Base-by-base conservation (phyloP, 805 yeast species). In the Limtongozyma cylindracea region DNA sequence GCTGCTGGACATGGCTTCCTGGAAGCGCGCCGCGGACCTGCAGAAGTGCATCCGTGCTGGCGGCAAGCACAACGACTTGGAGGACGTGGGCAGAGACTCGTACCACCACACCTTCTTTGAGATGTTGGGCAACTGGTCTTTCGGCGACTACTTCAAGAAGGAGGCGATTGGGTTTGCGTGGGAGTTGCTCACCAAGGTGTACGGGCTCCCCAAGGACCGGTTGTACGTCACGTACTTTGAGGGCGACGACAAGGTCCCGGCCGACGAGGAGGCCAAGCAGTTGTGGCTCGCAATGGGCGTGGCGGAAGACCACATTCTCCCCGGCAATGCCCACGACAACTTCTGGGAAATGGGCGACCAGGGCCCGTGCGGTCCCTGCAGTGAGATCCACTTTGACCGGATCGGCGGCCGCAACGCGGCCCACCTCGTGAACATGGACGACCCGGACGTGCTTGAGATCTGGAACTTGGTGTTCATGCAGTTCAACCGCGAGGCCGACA, bases 301-400 rank as follows among this genome's bases (percentile, higher is more conserved):
- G 25, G 59, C 69, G 16, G 93, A 77, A 33, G 82, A 70, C 42
- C 96, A 80, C 43, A 84, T 88, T 34, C 54, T 88, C 32, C 92
- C 94, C 11, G 99, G 99, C 26, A 53, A 68, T 33, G 74, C 69
- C 24, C 55, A 67, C 40, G 99, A 88, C 45, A 88, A 88, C 52
- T 88, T 88, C 49, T 88, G 99, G 99, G 99, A 88, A 56, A 88
- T 88, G 99, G 99, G 99, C 37, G 99, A 91, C 41, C 96, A 84
- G 55, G 99, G 99, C 33, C 99, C 99, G 21, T 88, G 99, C 56
- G 99, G 99, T 30, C 99, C 99, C 23, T 91, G 98, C 53, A 73
- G 92, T 12, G 99, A 88, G 49, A 62, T 88, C 34, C 99, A 88
- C 48, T 88, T 78, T 46, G 99, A 88, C 49, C 69, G 98, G 51